Evolutionary conservation across 192 early-diverging fungal genomes (phyloP).

Genomic region (Rhizoclosmatium globosum): DNA sequence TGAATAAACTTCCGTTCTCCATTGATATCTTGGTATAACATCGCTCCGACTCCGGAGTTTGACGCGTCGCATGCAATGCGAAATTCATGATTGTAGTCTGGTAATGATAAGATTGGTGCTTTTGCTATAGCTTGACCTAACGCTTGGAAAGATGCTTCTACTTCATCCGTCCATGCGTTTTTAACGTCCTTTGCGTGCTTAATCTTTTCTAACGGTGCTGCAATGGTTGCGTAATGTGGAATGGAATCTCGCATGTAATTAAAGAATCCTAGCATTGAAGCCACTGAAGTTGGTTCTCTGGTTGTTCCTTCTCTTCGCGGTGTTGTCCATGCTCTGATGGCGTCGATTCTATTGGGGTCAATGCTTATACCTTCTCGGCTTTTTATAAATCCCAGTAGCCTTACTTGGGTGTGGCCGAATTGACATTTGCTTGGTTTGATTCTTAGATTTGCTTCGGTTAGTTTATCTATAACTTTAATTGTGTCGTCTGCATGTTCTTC

Average conservation of each 20-base stretch:
- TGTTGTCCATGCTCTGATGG: background rate
- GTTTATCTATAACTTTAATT: background rate
- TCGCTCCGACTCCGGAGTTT: constrained; percentile 4
- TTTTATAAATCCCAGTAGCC: constrained; percentile 10
- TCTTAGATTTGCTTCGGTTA: constrained; percentile 1
- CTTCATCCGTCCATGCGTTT: background rate
- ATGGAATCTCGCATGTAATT: background rate
- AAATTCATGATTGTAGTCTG: background rate
- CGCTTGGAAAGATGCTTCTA: background rate
- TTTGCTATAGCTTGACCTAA: background rate
- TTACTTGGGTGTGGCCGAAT: background rate
- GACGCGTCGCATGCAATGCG: constrained; percentile 3
- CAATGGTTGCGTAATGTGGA: background rate
- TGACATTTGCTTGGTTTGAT: constrained; percentile 3
- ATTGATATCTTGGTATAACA: background rate
- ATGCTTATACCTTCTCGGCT: background rate
- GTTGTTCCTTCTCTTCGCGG: background rate
- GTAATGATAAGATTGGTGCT: constrained; percentile 1
- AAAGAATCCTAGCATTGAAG: background rate
- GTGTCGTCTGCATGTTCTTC: background rate
- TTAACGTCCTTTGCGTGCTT: background rate
- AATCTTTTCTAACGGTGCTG: background rate
- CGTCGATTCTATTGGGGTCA: background rate
- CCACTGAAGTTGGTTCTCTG: background rate
- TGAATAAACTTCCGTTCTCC: background rate